Conservation (phyloP, 345 rosid genomes). For the Moringa oleifera region DNA sequence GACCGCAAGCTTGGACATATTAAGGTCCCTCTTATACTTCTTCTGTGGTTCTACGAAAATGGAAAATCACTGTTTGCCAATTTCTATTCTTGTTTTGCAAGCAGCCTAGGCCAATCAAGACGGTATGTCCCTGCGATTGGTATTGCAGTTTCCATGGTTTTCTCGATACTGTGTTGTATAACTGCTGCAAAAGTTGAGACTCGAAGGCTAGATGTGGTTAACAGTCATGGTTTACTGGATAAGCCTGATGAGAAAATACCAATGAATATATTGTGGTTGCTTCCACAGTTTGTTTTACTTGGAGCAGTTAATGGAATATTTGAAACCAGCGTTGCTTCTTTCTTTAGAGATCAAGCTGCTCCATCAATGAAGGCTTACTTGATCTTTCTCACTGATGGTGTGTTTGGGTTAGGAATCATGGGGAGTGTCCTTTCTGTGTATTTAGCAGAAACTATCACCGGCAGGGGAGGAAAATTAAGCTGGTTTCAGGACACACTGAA, state of each 20-base stretch:
- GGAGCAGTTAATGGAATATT: constrained; percentile 29
- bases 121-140: constrained; percentile 20
- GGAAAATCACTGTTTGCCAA: constrained; percentile 10
- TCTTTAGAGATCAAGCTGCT: constrained; percentile 32
- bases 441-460: constrained; percentile 21
- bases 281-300: constrained; percentile 32
- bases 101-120: neutral
- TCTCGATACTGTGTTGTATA: constrained; percentile 25
- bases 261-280: constrained; percentile 33
- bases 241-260: constrained; percentile 19
- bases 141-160: constrained; percentile 31
- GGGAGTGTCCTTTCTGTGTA: constrained; percentile 23
- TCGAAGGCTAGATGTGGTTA: constrained; percentile 21
- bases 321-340: constrained; percentile 18
- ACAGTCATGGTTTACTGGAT: constrained; percentile 13
- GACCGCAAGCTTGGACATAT: constrained; percentile 23
- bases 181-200: constrained; percentile 33
- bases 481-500: constrained; percentile 39
- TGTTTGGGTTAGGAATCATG: constrained; percentile 26
- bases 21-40: constrained; percentile 28
- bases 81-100: too few species aligned
- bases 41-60: constrained; percentile 27
- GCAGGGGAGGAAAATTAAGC: constrained; percentile 17
- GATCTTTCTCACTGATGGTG: constrained; percentile 16
- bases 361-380: constrained; percentile 22